Conservation (phyloP, 2,329 filamentous ascomycete species). For the Hymenoscyphus scutula region DNA sequence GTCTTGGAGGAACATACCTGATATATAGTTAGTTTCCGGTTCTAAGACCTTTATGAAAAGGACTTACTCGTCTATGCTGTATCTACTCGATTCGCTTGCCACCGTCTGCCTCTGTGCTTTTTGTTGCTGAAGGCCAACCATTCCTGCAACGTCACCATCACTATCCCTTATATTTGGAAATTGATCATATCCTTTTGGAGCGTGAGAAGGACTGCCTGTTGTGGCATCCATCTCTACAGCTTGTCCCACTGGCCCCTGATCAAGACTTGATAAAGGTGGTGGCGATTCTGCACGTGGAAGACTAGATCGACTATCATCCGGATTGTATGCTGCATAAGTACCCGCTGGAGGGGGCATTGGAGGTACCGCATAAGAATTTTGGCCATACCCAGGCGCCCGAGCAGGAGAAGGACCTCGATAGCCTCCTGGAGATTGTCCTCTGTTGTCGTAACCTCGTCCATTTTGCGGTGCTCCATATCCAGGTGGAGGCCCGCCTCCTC, state of each 20-base stretch:
- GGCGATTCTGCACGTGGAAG: constrained; percentile 63
- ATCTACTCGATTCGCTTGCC: constrained; percentile 68
- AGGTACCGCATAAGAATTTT: constrained; percentile 20
- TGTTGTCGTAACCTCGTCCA: constrained; percentile 23
- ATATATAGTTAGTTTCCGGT: constrained; percentile 20
- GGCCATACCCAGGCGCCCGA: constrained; percentile 19
- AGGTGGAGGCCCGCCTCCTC: constrained; percentile 49
- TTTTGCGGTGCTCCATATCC: constrained; percentile 30
- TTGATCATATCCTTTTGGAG: constrained; percentile 44
- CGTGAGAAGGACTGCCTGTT: constrained; percentile 48
- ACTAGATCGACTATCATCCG: constrained; percentile 31
- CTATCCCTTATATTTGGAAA: constrained; percentile 56
- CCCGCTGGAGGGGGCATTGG: constrained; percentile 18
- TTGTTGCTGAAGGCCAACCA: constrained; percentile 55
- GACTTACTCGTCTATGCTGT: constrained; percentile 71
- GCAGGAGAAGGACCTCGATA: constrained; percentile 28
- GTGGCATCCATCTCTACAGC: constrained; percentile 79
- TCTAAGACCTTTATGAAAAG: constrained; percentile 8
- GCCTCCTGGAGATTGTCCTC: constrained; percentile 18
- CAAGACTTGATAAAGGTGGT: constrained; percentile 54
- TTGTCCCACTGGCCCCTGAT: constrained; percentile 51
- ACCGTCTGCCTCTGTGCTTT: constrained; percentile 46
- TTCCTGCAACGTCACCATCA: constrained; percentile 70
- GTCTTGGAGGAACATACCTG: constrained; percentile 53
- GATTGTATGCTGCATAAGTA: constrained; percentile 31